Conservation (phyloP, 371 early-diverging fungal genomes). For the Circinella minor region DNA sequence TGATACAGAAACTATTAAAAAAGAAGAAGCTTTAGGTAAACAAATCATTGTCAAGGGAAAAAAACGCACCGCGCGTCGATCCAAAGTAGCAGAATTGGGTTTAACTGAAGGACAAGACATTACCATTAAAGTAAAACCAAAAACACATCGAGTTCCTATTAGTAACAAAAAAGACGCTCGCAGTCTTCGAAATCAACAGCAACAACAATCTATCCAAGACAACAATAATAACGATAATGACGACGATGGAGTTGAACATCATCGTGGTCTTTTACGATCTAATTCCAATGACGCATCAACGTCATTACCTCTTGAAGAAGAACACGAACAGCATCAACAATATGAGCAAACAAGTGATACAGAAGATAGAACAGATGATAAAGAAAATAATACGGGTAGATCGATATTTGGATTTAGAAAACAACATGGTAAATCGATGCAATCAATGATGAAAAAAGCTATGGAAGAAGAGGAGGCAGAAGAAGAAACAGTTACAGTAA, state of each 20-base stretch:
- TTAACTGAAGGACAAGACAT: slow-evolving; percentile 14
- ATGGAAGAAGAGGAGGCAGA: slow-evolving; percentile 15
- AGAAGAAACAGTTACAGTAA: slow-evolving; percentile 13
- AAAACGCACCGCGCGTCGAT: slow-evolving; percentile 18
- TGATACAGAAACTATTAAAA: slow-evolving; percentile 27
- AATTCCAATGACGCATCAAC: slow-evolving; percentile 12
- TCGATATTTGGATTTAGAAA: slow-evolving; percentile 40
- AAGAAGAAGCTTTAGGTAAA: slow-evolving; percentile 47
- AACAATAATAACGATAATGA: background rate
- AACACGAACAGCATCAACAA: slow-evolving; percentile 15
- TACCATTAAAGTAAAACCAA: slow-evolving; percentile 8
- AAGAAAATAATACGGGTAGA: slow-evolving; percentile 38
- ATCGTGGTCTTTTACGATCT: slow-evolving; percentile 17
- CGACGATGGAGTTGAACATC: slow-evolving; percentile 11
- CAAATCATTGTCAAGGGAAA: slow-evolving; percentile 12
- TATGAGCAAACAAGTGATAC: slow-evolving; percentile 5
- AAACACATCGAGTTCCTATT: too few species aligned
- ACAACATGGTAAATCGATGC: slow-evolving; percentile 26
- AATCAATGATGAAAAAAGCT: slow-evolving; percentile 46
- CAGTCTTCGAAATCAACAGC: background rate
- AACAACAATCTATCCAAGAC: background rate
- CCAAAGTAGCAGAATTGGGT: slow-evolving; percentile 11
- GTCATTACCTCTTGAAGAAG: too few species aligned
- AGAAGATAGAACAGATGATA: slow-evolving; percentile 20
- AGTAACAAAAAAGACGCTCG: too few species aligned